Percentiles rank a stretch among this genome's conserved stretches.
These are phyloP conservation scores for Curvularia sp. DNA, from an alignment of 2,329 filamentous ascomycete genomes.

Conservation along the genomic window DNA sequence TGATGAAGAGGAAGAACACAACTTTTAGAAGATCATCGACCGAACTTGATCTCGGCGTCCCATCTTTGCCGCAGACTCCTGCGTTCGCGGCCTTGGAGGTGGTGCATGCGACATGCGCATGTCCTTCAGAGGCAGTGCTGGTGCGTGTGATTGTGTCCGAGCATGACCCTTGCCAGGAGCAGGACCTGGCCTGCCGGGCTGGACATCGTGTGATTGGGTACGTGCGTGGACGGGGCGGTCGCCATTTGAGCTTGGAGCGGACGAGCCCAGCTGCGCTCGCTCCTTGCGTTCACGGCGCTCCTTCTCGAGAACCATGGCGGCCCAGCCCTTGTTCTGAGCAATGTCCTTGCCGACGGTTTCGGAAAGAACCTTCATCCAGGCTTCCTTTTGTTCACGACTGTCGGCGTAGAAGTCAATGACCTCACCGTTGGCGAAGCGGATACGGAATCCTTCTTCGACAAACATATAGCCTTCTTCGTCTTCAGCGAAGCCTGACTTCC, in stretches of 20 bases:
- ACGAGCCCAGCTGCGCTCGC: slow-evolving; percentile 32
- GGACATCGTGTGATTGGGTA: slow-evolving; percentile 41
- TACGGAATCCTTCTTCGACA: slow-evolving; percentile 97
- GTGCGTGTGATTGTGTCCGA: slow-evolving; percentile 42
- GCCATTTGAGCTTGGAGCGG: slow-evolving; percentile 25
- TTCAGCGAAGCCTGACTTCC: slow-evolving; percentile 94
- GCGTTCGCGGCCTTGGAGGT: slow-evolving; percentile 41
- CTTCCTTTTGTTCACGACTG: slow-evolving; percentile 83
- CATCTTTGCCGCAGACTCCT: slow-evolving; percentile 31
- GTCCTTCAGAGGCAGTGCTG: slow-evolving; percentile 42
- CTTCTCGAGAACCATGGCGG: slow-evolving; percentile 63
- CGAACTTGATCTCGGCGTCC: slow-evolving; percentile 50
- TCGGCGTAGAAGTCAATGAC: slow-evolving; percentile 99
- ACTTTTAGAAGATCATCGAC: slow-evolving; percentile 51
- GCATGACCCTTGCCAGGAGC: slow-evolving; percentile 45
- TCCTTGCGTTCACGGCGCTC: slow-evolving; percentile 47
- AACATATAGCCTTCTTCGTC: slow-evolving; percentile 99
- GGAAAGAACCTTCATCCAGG: slow-evolving; percentile 88
- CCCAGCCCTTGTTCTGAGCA: slow-evolving; percentile 63
- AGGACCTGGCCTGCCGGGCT: slow-evolving; percentile 27
- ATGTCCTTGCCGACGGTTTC: slow-evolving; percentile 70
- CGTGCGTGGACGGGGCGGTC: slow-evolving; percentile 36
- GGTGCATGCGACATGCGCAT: slow-evolving; percentile 35
- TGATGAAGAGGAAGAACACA: slow-evolving; percentile 25
- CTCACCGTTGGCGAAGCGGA: slow-evolving; percentile 97